A percentile compares a stretch with the other conserved stretches of the same genome.
Evolutionary conservation across 257 asterid genomes (phyloP).

Genomic region (Nicotiana paniculata): DNA sequence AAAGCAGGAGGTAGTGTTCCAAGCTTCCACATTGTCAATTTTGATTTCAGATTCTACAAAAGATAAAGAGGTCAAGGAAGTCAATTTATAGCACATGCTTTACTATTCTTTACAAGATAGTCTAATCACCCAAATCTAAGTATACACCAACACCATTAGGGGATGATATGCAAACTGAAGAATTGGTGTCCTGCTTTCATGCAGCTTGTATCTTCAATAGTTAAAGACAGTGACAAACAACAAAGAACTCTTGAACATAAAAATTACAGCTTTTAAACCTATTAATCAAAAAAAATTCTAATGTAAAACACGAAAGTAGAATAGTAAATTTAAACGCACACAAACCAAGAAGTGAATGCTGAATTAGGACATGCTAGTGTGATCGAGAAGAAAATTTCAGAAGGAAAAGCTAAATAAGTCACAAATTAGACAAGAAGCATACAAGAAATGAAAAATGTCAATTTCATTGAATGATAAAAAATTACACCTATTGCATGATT

Average conservation of each 20-base stretch:
- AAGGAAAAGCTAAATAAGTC: background rate
- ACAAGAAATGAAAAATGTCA: background rate
- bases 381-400: background rate
- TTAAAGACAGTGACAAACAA: background rate
- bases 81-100: background rate
- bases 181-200: background rate
- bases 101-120: background rate
- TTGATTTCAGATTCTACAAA: conserved; percentile 89
- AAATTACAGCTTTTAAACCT: background rate
- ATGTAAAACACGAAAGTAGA: background rate
- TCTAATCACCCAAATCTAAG: background rate
- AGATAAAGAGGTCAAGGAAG: background rate
- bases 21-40: conserved; percentile 89
- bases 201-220: background rate
- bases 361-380: background rate
- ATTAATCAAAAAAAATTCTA: background rate
- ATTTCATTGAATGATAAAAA: too few relatives aligned
- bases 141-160: background rate
- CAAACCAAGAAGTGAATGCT: background rate
- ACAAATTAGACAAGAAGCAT: background rate
- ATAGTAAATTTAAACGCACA: background rate
- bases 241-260: background rate
- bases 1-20: conserved; percentile 99
- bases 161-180: background rate
- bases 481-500: background rate